Conservation (phyloP, 148 eudicot species). For the Vaccinium darrowii region DNA sequence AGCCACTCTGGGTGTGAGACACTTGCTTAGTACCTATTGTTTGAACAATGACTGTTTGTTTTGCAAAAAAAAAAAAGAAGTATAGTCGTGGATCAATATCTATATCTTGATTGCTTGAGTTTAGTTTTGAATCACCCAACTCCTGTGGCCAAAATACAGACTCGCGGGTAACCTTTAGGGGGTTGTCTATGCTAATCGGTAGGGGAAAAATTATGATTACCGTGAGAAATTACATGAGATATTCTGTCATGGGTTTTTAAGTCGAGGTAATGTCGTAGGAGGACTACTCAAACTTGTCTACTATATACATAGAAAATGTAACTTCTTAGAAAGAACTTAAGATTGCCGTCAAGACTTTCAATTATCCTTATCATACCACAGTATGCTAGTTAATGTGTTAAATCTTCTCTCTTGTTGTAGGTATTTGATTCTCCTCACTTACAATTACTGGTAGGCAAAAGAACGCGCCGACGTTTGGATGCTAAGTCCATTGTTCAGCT, state of each 20-base stretch:
- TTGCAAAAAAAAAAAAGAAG: background rate
- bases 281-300: background rate
- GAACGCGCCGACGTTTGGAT: slow-evolving; percentile 70
- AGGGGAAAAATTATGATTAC: background rate
- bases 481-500: slow-evolving; percentile 75
- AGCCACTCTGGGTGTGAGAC: background rate
- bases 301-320: background rate
- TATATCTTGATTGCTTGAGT: background rate
- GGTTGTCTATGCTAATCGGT: background rate
- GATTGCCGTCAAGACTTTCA: background rate
- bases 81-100: background rate
- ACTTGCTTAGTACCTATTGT: background rate
- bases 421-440: slow-evolving; percentile 90
- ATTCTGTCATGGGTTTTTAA: background rate
- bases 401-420: slow-evolving; percentile 32
- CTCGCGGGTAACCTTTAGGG: background rate
- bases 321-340: background rate
- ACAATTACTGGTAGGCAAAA: slow-evolving; percentile 58
- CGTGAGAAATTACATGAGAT: background rate
- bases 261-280: background rate
- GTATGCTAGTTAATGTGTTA: background rate
- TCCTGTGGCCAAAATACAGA: background rate
- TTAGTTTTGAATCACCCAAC: background rate
- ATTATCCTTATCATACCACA: background rate
- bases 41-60: background rate